phyloP scores from a whole-genome alignment of 2,329 filamentous ascomycete genomes.

The Bipolaris bicolor region DNA sequence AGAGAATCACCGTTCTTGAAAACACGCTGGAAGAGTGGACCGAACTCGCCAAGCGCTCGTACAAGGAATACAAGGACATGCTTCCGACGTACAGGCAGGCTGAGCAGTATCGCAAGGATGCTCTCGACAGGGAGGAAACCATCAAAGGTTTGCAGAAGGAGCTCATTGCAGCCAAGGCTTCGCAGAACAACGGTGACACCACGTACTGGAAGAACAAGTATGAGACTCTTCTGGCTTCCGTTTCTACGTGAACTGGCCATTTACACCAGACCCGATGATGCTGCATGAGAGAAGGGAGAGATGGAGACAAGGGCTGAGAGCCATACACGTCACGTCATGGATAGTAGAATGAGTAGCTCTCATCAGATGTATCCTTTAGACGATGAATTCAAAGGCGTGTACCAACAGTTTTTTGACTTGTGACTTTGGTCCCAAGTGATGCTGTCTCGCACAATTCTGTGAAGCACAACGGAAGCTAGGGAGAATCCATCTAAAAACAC shows the following conservation, averaged over 20 bases:
- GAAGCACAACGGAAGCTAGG: no score
- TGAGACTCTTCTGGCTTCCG: constrained; percentile 26
- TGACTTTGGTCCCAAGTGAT: neutral
- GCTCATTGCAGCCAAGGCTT: constrained; percentile 21
- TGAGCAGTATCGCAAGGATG: constrained; percentile 24
- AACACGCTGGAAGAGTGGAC: constrained; percentile 26
- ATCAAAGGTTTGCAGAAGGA: constrained; percentile 27
- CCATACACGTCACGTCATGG: neutral
- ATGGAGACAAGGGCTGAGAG: neutral
- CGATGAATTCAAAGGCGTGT: neutral
- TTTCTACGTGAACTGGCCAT: constrained; percentile 1
- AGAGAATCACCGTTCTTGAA: constrained; percentile 21
- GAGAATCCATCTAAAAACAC: no score
- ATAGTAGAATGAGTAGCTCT: neutral
- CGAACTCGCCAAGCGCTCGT: constrained; percentile 33
- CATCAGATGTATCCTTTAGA: neutral
- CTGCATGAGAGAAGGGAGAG: neutral
- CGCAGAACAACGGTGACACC: constrained; percentile 23
- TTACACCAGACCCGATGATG: neutral
- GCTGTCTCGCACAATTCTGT: no score
- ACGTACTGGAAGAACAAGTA: constrained; percentile 38
- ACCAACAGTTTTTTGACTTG: neutral
- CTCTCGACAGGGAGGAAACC: constrained; percentile 19
- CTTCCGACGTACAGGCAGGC: constrained; percentile 28
- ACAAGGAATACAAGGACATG: constrained; percentile 35